Percentiles rank a stretch among this genome's conserved stretches.
Conservation (phyloP, 805 yeast genomes). For the Saturnispora sanitii region DNA sequence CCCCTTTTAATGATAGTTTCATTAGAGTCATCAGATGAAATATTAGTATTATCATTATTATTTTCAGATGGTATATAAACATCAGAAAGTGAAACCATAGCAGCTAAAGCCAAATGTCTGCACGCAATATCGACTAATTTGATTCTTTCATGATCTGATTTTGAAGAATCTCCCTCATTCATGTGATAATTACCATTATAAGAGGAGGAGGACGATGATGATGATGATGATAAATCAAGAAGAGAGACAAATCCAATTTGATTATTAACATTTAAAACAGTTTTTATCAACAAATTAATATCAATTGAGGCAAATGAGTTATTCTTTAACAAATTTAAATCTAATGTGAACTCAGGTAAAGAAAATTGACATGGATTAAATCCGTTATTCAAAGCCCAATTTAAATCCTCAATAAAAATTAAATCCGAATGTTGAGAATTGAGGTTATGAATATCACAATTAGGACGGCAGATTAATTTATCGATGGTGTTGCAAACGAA, state of each 20-base stretch:
- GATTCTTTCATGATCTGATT: slow-evolving; percentile 19
- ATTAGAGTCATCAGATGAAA: slow-evolving; percentile 12
- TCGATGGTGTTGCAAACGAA: slow-evolving; percentile 38
- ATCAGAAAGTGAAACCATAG: slow-evolving; percentile 26
- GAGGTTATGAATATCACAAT: slow-evolving; percentile 43
- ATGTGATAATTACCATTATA: too few species aligned
- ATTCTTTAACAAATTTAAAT: slow-evolving; percentile 15
- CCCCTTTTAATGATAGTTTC: slow-evolving; percentile 4
- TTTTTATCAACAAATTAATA: slow-evolving; percentile 33
- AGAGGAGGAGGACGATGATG: too few species aligned
- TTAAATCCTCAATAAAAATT: slow-evolving; percentile 31
- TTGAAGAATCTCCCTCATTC: not conserved
- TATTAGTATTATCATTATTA: not conserved
- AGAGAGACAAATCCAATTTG: slow-evolving; percentile 51
- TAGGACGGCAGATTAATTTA: slow-evolving; percentile 53
- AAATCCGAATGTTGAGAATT: slow-evolving; percentile 37
- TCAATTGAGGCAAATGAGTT: slow-evolving; percentile 34
- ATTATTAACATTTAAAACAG: slow-evolving; percentile 48
- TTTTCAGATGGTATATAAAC: slow-evolving; percentile 8
- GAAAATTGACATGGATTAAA: slow-evolving; percentile 46
- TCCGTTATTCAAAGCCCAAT: slow-evolving; percentile 37
- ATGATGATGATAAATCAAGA: slow-evolving; percentile 19
- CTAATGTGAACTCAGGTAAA: slow-evolving; percentile 32
- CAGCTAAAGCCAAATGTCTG: slow-evolving; percentile 74
- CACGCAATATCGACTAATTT: slow-evolving; percentile 69